Percentiles rank a stretch among this genome's conserved stretches.
Conservation (phyloP, 2,329 filamentous ascomycete species). For the Gnomoniopsis sp. region DNA sequence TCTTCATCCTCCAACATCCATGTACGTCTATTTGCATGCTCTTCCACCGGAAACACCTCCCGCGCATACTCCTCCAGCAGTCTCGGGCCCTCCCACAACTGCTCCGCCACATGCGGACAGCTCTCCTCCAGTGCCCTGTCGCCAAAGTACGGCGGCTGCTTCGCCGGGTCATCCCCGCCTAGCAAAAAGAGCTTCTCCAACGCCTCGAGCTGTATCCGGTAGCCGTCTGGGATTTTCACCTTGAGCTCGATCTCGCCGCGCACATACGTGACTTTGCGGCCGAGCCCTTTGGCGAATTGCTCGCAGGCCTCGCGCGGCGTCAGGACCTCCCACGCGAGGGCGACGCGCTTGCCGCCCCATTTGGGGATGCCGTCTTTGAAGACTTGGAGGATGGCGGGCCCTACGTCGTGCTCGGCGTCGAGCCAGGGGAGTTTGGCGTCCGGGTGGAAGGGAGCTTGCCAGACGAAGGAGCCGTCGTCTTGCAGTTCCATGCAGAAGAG, state of each 20-base stretch:
- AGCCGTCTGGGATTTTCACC: slow-evolving; percentile 82
- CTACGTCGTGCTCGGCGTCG: slow-evolving; percentile 93
- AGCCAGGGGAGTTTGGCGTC: slow-evolving; percentile 89
- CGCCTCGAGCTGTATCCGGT: slow-evolving; percentile 79
- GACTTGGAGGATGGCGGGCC: slow-evolving; percentile 85
- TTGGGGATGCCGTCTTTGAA: slow-evolving; percentile 89
- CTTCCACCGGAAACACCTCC: slow-evolving; percentile 91
- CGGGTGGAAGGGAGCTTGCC: slow-evolving; percentile 92
- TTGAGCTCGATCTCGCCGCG: slow-evolving; percentile 77
- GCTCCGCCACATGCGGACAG: slow-evolving; percentile 71
- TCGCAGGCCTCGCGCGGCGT: slow-evolving; percentile 79
- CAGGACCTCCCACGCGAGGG: slow-evolving; percentile 85
- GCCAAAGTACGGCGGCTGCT: slow-evolving; percentile 64
- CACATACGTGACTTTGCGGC: slow-evolving; percentile 74
- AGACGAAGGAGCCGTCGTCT: slow-evolving; percentile 79
- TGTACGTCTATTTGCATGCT: slow-evolving; percentile 86
- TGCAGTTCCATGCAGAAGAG: slow-evolving; percentile 93
- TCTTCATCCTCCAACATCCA: slow-evolving; percentile 73
- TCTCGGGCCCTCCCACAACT: slow-evolving; percentile 87
- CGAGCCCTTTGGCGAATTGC: slow-evolving; percentile 74
- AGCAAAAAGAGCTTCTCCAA: slow-evolving; percentile 58
- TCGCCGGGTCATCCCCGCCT: slow-evolving; percentile 46
- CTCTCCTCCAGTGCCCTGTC: slow-evolving; percentile 53
- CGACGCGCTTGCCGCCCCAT: slow-evolving; percentile 77
- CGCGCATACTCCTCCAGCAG: slow-evolving; percentile 91